Base-by-base conservation (phyloP, 1,139 yeast species). In the Yamadazyma friedrichii region DNA sequence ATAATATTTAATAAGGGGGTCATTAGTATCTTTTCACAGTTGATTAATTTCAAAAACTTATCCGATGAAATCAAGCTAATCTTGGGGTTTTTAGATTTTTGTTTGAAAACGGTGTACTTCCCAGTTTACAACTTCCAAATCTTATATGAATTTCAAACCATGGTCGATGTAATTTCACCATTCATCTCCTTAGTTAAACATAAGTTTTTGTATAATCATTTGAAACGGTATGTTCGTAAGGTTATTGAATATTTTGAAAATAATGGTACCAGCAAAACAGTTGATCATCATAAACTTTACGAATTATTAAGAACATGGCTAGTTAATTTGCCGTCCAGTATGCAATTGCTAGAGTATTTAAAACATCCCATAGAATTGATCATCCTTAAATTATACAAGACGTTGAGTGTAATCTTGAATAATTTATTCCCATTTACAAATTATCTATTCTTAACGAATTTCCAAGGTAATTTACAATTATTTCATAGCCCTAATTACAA, bases 1-100 rank as follows among this genome's bases (percentile, higher is more conserved):
- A 40, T 52, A 5, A 52, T 63, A 10, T 63, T 62, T 37, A 51
- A 59, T 25, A 53, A 55, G 29, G 69, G 69, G 1, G 45, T 61
- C 16, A 49, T 56, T 1, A 47, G 57, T 9, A 50, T 61, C 3
- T 58, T 56, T 41, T 51, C 54, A 39, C 56, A 54, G 33, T 44
- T 59, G n/a, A 29, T 59, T 10, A 28, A 39, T 11, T 40, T 36
- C 15, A 35, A 39, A 12, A 22, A 32, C 10, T 35, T 40, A 34
- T 26, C 47, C 6, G 33, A 45, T 9, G 61, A 57, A 9, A 40
- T 56, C 29, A 42, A 52, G 4, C 44, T 51, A 47, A 45, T 55
- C 12, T 40, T 58, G 20, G 49, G 51, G 15, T 58, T 53, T 39
- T 38, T 63, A 6, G 46, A 52, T 4, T 55, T 54, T 41, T 60